Evolutionary conservation across 768 basidiomycete genomes (phyloP).

Genomic region (Mycena galericulata): DNA sequence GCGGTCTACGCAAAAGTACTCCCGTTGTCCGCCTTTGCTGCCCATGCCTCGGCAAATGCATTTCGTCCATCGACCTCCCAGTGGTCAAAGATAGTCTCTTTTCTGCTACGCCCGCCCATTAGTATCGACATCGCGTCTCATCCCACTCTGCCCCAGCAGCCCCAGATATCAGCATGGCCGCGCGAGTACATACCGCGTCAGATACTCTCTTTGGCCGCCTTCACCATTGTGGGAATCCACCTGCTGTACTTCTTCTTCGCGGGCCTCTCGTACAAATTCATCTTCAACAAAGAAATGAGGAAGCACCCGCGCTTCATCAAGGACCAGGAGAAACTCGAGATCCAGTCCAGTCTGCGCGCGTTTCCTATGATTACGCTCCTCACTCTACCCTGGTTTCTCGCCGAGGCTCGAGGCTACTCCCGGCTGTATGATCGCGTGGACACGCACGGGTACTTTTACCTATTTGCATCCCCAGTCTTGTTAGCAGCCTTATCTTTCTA

Average conservation of each 20-base stretch:
- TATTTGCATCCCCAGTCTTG: constrained; percentile 75
- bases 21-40: constrained; percentile 52
- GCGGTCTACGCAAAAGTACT: constrained; percentile 77
- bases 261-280: constrained; percentile 79
- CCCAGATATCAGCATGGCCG: constrained; percentile 80
- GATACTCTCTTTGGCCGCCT: constrained; percentile 71
- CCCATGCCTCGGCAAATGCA: constrained; percentile 47
- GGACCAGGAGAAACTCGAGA: constrained; percentile 87
- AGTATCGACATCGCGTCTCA: constrained; percentile 46
- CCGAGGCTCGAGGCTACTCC: constrained; percentile 89
- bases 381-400: constrained; percentile 94
- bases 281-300: constrained; percentile 98
- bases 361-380: constrained; percentile 87
- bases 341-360: constrained; percentile 74
- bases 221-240: constrained; percentile 87
- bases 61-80: constrained; percentile 48
- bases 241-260: constrained; percentile 92
- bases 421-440: constrained; percentile 81
- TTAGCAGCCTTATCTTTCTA: constrained; percentile 50
- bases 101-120: constrained; percentile 69
- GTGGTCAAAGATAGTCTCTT: constrained; percentile 66
- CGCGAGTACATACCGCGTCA: constrained; percentile 87
- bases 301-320: constrained; percentile 93
- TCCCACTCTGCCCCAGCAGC: constrained; percentile 40
- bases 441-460: constrained; percentile 83